A percentile compares a stretch with the other conserved stretches of the same genome.
These are phyloP conservation scores for Ophiostoma novo-ulmi DNA, from an alignment of 2,329 filamentous ascomycete species.

Conservation along the genomic window DNA sequence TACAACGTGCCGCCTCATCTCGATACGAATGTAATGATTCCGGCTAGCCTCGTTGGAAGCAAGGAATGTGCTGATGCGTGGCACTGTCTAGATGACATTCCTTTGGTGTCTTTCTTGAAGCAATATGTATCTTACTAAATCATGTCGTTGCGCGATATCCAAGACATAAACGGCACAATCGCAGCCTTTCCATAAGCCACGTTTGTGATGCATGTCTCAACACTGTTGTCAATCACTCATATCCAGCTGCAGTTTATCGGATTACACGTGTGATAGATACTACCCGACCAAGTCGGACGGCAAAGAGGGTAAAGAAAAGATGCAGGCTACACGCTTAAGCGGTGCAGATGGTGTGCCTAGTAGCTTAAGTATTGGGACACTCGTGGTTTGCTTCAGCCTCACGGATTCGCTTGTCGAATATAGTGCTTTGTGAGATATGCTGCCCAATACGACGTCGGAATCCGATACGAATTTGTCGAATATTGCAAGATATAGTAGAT, in stretches of 20 bases:
- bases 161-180: background rate
- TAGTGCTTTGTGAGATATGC: background rate
- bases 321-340: background rate
- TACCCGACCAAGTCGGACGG: background rate
- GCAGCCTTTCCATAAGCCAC: background rate
- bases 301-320: background rate
- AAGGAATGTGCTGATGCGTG: background rate
- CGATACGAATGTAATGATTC: background rate
- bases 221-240: background rate
- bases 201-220: background rate
- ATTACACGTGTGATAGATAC: background rate
- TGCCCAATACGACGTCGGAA: background rate
- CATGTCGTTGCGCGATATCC: background rate
- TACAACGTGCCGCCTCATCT: background rate
- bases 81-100: too few relatives aligned
- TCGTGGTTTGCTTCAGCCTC: conserved; percentile 1
- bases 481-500: background rate
- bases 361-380: background rate
- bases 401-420: background rate
- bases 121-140: background rate
- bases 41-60: background rate
- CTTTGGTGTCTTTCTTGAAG: background rate
- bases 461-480: background rate
- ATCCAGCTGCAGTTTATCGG: background rate
- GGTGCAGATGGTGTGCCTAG: background rate